Evolutionary conservation across 495 filamentous ascomycete genomes (phyloP), one percentile per base, ranked within the genome.

Genomic region (Aspergillus campestris): DNA sequence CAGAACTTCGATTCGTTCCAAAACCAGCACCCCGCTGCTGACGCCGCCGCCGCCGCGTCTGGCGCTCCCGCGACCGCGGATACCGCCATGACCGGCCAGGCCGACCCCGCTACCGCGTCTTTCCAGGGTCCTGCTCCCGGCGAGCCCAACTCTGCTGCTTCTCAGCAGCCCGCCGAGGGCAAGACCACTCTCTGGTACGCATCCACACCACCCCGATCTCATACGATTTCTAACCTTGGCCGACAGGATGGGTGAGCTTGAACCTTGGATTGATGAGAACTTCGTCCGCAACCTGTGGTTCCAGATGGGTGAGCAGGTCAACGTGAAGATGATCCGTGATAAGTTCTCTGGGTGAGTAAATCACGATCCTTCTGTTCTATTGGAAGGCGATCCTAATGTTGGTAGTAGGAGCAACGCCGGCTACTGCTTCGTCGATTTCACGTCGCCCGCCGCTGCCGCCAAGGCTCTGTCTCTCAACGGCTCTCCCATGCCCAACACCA

Each of bases 241-340:
- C 37, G 18, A 34, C 52, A 89, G 90, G 92, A 99, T 99, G 92
- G 92, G 92, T 47, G 92, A 99, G 62, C 84, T 99, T 57, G 92
- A 97, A 65, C 87, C 88, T 3, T 99, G 92, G 92, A 97, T 99
- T 65, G 92, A 99, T 62, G 92, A 99, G 69, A 94, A 86, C 62
- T 99, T 97, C 68, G 86, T 99, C 54, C 89, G 94, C 62, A 90
- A 83, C 51, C 77, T 97, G 14, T 97, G 88, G 82, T 86, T 82
- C 64, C 83, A 84, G 56, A 82, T 95, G 73, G 87, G 82, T 45
- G 91, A 97, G 71, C 77, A 78, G 50, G 92, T 99, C 56, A 96
- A 96, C 57, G 92, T 99, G 45, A 99, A 99, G 79, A 95, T 99
- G 80, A 99, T 99, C 58, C 89, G 92, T 48, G 92, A 99, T 72